These are phyloP conservation scores for Trichoderma sp. DNA, from an alignment of 2,329 filamentous ascomycete genomes.

Conservation along the genomic window DNA sequence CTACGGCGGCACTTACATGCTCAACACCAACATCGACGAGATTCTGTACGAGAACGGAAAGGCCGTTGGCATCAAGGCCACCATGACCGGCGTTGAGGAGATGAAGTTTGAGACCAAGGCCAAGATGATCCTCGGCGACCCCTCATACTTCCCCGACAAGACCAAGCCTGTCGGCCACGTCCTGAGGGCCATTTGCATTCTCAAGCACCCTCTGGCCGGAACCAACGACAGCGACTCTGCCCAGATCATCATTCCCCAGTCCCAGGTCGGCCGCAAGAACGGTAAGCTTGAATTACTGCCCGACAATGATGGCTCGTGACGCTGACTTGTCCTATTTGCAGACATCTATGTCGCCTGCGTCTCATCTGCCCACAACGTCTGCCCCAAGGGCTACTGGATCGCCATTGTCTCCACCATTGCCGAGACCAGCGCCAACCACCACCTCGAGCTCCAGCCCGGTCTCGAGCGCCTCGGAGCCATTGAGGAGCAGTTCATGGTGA, in stretches of 20 bases:
- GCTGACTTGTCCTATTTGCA: constrained; percentile 40
- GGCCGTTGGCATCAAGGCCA: constrained; percentile 94
- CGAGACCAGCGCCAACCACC: constrained; percentile 88
- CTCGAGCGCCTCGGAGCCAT: constrained; percentile 90
- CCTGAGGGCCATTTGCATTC: constrained; percentile 93
- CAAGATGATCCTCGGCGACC: constrained; percentile 93
- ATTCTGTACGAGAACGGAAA: constrained; percentile 81
- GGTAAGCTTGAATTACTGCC: constrained; percentile 56
- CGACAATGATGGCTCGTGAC: no score
- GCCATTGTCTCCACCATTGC: constrained; percentile 98
- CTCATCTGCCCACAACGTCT: constrained; percentile 94
- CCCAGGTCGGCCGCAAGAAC: constrained; percentile 94
- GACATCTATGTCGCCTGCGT: constrained; percentile 98
- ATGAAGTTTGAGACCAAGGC: constrained; percentile 97
- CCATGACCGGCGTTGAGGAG: constrained; percentile 86
- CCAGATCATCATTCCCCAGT: constrained; percentile 97
- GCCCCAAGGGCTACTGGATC: constrained; percentile 98
- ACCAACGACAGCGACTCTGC: constrained; percentile 87
- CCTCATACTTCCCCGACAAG: constrained; percentile 93
- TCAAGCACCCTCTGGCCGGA: constrained; percentile 91
- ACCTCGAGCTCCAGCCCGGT: constrained; percentile 89
- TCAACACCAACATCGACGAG: constrained; percentile 93
- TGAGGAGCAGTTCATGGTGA: constrained; percentile 94
- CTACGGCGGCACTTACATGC: constrained; percentile 99
- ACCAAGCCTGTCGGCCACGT: constrained; percentile 85